Evolutionary conservation across 495 filamentous ascomycete species (phyloP).

Genomic region (Baudoinia panamericana): DNA sequence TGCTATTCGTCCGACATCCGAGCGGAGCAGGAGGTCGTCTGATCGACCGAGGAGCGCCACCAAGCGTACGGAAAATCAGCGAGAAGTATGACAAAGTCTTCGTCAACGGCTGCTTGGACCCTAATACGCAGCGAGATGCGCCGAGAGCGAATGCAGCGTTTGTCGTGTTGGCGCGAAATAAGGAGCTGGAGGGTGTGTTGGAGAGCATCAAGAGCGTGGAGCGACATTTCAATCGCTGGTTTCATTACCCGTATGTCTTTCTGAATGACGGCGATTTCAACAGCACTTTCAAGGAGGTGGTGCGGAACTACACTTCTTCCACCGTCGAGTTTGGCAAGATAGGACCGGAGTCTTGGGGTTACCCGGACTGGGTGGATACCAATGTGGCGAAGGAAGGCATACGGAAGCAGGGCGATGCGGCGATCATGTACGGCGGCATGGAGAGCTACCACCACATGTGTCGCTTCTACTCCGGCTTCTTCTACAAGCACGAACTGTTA

Average conservation of each 20-base stretch:
- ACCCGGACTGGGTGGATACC: constrained; percentile 87
- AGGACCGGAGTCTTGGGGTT: constrained; percentile 84
- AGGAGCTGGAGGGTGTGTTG: constrained; percentile 90
- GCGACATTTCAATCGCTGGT: constrained; percentile 98
- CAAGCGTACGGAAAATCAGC: constrained; percentile 93
- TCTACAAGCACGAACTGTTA: constrained; percentile 94
- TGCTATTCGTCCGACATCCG: constrained; percentile 83
- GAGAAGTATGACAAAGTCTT: constrained; percentile 97
- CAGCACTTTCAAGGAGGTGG: constrained; percentile 73
- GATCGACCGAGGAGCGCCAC: constrained; percentile 81
- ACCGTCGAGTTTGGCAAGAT: constrained; percentile 91
- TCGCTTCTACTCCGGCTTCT: constrained; percentile 97
- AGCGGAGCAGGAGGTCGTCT: constrained; percentile 67
- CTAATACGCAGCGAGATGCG: constrained; percentile 42
- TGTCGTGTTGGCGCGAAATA: constrained; percentile 90
- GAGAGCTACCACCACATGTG: constrained; percentile 86
- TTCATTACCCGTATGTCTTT: constrained; percentile 97
- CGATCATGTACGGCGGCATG: constrained; percentile 99
- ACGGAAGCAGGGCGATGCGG: constrained; percentile 85
- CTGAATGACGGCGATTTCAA: constrained; percentile 97
- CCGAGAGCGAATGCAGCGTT: constrained; percentile 86
- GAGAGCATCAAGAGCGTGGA: constrained; percentile 97
- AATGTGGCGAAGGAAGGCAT: constrained; percentile 93
- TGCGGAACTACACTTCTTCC: constrained; percentile 77
- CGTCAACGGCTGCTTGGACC: constrained; percentile 70